These are phyloP conservation scores for Xylaria venustula DNA, from an alignment of 495 filamentous ascomycete genomes.

Conservation along the genomic window DNA sequence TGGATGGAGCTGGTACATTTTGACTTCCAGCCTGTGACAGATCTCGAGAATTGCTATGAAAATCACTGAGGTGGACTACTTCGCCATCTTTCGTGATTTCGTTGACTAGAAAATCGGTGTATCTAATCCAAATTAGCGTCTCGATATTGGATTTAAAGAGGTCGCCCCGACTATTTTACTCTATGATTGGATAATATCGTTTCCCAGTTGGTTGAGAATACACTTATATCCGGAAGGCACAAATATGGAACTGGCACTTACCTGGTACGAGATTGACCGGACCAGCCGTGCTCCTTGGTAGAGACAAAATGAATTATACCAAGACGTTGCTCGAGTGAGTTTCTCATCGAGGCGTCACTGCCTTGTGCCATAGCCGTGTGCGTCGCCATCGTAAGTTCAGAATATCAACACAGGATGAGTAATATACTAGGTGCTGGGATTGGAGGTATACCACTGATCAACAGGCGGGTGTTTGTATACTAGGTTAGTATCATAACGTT, in stretches of 20 bases:
- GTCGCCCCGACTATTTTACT: no score
- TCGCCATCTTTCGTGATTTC: constrained; percentile 79
- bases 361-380: constrained; percentile 35
- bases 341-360: constrained; percentile 28
- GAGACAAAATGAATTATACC: constrained; percentile 28
- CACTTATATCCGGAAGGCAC: neutral
- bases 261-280: constrained; percentile 29
- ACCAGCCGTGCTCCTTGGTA: constrained; percentile 23
- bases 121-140: constrained; percentile 50
- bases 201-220: no score
- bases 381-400: constrained; percentile 22
- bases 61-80: constrained; percentile 71
- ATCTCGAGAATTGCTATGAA: constrained; percentile 23
- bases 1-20: neutral
- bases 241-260: neutral
- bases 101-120: constrained; percentile 93
- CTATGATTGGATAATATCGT: no score
- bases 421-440: neutral
- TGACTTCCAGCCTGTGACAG: constrained; percentile 17
- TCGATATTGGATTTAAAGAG: neutral
- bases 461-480: neutral
- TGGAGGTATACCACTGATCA: neutral
- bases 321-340: constrained; percentile 25
- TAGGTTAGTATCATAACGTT: neutral
- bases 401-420: neutral